Evolutionary conservation across 306 rosid species (phyloP), one percentile per base, ranked within the genome.

Genomic region (Quercus dentata): DNA sequence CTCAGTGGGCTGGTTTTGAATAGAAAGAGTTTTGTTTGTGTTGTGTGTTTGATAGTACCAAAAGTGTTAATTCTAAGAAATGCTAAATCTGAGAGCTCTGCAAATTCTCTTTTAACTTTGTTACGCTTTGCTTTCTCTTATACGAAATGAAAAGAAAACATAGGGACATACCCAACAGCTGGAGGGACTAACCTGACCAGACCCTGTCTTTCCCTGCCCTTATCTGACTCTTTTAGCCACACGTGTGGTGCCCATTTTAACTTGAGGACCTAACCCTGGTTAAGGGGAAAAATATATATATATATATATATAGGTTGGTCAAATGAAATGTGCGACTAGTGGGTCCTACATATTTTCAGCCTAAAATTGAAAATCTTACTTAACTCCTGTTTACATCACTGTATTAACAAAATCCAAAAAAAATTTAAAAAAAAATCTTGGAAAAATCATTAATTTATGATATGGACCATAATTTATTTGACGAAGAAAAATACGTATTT

Each of bases 151-250:
- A 89, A 85, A 49, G 46, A 38, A 38, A 38, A 38, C 92, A 83
- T 90, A 86, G 94, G 82, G 88, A 88, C 94, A 87, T 84, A 76
- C 86, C 86, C 89, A 81, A 84, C 92, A 86, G 78, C 56, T 35
- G 74, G 81, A 83, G 86, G 75, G 79, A 80, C 86, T 83, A 86
- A 14, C 69, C 76, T 70, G 74, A 67, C 73, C n/a, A 38, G 64
- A n/a, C 58, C 14, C 33, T 20, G 38, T 3, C 54, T 13, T 75
- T 51, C 70, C 64, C 80, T 82, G 79, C 77, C 83, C 86, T 83
- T 76, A 69, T 86, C 88, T 89, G 91, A 90, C 91, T 86, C 79
- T 35, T 79, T 67, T 49, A 73, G 52, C 83, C 86, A 72, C 85
- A 73, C 87, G 87, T 88, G 93, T 74, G 88, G 78, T 82, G 70